Conservation (phyloP, 2,329 filamentous ascomycete species). For the Didymosphaeria variabile region DNA sequence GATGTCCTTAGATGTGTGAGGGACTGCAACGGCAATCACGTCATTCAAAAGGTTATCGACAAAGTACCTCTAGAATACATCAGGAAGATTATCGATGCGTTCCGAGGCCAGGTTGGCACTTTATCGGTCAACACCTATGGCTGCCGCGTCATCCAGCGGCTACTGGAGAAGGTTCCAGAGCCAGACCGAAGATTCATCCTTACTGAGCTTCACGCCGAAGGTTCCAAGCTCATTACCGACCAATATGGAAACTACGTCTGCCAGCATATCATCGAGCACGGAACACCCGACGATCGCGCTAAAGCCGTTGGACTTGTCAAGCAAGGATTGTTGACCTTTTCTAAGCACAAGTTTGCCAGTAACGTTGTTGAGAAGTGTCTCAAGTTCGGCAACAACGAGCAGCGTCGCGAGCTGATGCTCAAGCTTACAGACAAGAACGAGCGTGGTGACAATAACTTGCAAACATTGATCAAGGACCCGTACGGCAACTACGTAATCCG, state of each 20-base stretch:
- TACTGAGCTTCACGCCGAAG: conserved; percentile 78
- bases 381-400: conserved; percentile 71
- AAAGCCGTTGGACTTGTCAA: conserved; percentile 79
- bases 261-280: conserved; percentile 87
- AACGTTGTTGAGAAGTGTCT: conserved; percentile 98
- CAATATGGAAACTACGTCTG: conserved; percentile 97
- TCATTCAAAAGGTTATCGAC: conserved; percentile 93
- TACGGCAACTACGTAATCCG: conserved; percentile 97
- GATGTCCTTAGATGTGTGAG: conserved; percentile 80
- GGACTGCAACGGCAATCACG: conserved; percentile 94
- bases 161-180: conserved; percentile 83
- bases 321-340: conserved; percentile 75
- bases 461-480: conserved; percentile 84
- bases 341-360: conserved; percentile 95
- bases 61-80: conserved; percentile 80
- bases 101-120: conserved; percentile 76
- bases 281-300: conserved; percentile 74
- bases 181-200: conserved; percentile 77
- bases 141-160: conserved; percentile 91
- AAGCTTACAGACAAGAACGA: conserved; percentile 59
- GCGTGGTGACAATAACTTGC: conserved; percentile 74
- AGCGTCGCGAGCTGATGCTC: conserved; percentile 73
- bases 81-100: conserved; percentile 83
- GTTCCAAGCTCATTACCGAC: conserved; percentile 78
- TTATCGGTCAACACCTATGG: conserved; percentile 85